phyloP scores from a whole-genome alignment of 805 yeast genomes.

The Ogataea populi-albae region DNA sequence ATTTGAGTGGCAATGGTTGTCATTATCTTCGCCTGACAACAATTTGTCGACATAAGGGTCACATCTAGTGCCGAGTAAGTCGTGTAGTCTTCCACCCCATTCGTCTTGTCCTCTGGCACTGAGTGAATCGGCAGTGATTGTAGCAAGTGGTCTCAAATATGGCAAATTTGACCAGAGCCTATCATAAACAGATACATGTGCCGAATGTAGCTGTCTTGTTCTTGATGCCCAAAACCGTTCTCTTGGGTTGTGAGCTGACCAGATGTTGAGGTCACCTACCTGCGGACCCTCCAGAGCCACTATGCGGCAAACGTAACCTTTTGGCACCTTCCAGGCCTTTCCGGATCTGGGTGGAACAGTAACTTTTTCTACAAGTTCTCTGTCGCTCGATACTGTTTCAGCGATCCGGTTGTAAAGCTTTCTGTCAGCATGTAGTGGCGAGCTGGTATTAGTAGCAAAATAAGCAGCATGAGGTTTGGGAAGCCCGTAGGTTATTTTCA shows the following conservation, averaged over 20 bases:
- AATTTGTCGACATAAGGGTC: constrained; percentile 67
- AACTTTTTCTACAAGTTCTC: constrained; percentile 40
- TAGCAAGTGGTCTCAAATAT: constrained; percentile 60
- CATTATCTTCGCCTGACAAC: constrained; percentile 62
- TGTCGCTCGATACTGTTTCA: constrained; percentile 30
- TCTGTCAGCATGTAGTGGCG: constrained; percentile 50
- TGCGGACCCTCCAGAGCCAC: constrained; percentile 70
- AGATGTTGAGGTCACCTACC: constrained; percentile 65
- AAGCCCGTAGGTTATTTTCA: constrained; percentile 22
- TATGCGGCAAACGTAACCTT: constrained; percentile 55
- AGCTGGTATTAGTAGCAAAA: constrained; percentile 48
- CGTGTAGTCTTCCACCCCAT: constrained; percentile 66
- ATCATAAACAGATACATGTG: constrained; percentile 60
- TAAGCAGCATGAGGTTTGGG: constrained; percentile 54
- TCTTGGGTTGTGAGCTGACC: constrained; percentile 59
- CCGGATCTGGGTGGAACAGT: constrained; percentile 55
- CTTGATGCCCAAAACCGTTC: constrained; percentile 70
- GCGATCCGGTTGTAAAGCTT: constrained; percentile 46
- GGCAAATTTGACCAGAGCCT: constrained; percentile 66
- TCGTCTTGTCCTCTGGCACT: constrained; percentile 55
- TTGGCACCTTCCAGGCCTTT: constrained; percentile 60
- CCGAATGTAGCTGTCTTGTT: constrained; percentile 61
- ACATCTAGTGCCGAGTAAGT: constrained; percentile 64
- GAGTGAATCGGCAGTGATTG: constrained; percentile 61
- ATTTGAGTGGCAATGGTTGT: constrained; percentile 66